These are phyloP conservation scores for Calonectria montana DNA, from an alignment of 2,329 filamentous ascomycete species.

Conservation along the genomic window DNA sequence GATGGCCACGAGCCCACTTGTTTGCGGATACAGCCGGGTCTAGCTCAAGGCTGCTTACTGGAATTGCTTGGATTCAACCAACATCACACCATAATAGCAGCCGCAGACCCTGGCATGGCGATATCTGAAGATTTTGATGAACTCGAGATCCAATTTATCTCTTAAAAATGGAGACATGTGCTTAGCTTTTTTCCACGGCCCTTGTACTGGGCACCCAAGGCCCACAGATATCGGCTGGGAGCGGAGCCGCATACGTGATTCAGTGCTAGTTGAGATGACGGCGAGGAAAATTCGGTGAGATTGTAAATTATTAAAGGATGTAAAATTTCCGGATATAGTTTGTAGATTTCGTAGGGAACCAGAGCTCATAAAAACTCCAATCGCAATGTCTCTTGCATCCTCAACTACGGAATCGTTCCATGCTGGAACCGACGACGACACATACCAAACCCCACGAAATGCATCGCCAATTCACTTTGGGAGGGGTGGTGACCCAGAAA, in stretches of 20 bases:
- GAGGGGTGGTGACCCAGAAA: not conserved
- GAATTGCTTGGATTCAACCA: not conserved
- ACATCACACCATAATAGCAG: conserved; percentile 12
- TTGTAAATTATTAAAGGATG: not conserved
- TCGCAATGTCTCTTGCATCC: conserved; percentile 1
- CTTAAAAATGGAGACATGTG: not conserved
- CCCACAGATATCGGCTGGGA: conserved; percentile 8
- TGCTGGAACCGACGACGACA: not conserved
- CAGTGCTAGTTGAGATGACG: not conserved
- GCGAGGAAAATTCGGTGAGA: not conserved
- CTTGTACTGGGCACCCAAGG: not conserved
- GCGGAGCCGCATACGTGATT: conserved; percentile 11
- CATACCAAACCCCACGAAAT: not conserved
- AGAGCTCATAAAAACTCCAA: not conserved
- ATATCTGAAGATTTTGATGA: conserved; percentile 5
- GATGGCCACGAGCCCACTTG: not conserved
- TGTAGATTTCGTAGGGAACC: not conserved
- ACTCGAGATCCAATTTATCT: not conserved
- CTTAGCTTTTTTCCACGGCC: not conserved
- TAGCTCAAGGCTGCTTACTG: not conserved
- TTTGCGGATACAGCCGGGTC: conserved; percentile 13
- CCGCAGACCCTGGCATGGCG: not conserved
- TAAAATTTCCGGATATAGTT: not conserved
- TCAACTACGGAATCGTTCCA: not conserved
- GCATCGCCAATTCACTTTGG: not conserved